Evolutionary conservation across 1,284 basidiomycete species (phyloP), one percentile per base, ranked within the genome.

Genomic region (Pseudozyma tsukubaensis): DNA sequence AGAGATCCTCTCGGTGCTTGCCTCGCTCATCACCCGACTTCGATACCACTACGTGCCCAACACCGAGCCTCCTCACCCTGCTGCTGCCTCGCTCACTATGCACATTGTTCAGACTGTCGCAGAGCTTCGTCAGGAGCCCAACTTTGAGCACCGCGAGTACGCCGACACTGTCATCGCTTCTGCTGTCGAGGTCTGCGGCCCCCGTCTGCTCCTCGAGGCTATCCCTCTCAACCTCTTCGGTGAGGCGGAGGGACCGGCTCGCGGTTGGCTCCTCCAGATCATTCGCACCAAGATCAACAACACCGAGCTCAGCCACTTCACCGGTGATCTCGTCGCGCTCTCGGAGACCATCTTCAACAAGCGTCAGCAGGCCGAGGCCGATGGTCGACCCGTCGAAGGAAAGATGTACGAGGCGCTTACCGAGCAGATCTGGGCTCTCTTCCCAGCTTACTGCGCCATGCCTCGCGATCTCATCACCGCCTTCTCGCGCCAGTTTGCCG

Each of bases 371-470:
- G 86, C 93, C 51, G 91, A 95, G 85, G 90, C 85, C 39, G 91
- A 92, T 0, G 91, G 92, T 68, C 80, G 76, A 11, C 76, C 77
- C 44, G 83, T 93, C 7, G 94, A 98, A 85, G 92, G 92, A 18
- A 98, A 98, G 86, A 90, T 97, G 49, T 97, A 93, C 92, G 92
- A 90, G 77, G 94, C 96, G 11, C 88, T 98, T 36, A 91, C 97
- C 40, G 90, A 92, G 35, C 96, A 99, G 85, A 90, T 97, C 50
- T 98, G 96, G 96, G 88, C 90, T 37, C 86, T 88, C 58, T 86
- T 89, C 68, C 87, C 88, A 14, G 88, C 87, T 0, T 89, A 89
- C 85, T 88, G 88, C 66, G 94, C 95, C 54, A 89, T 98, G 72
- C 90, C 91, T 4, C 89, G 92, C 16, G 97, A 97, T 85, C 91